Percentiles rank a stretch among this genome's conserved stretches.
Evolutionary conservation across 169 alveolate genomes (phyloP).

Genomic region (Theileria luwenshuni): DNA sequence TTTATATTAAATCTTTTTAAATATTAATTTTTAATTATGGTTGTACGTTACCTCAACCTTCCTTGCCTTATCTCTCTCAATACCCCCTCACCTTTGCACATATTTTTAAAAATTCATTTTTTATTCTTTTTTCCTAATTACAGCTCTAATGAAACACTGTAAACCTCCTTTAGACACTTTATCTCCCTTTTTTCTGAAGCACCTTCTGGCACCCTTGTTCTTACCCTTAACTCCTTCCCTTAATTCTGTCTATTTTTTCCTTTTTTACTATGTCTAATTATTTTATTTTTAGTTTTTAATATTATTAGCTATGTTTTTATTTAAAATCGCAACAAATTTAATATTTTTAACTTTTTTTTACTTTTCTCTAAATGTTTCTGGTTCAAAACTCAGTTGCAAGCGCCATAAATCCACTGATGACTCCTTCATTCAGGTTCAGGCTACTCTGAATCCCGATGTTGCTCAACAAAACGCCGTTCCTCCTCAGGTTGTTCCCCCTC

Average conservation of each 20-base stretch:
- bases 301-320: neutral
- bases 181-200: neutral
- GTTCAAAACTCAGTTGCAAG: neutral
- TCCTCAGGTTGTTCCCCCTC: neutral
- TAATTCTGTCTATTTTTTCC: neutral
- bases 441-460: neutral
- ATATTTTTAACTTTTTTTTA: neutral
- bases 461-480: neutral
- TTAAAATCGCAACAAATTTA: conserved; percentile 9
- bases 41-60: neutral
- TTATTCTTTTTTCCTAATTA: neutral
- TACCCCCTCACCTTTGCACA: neutral
- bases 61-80: neutral
- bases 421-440: conserved; percentile 10
- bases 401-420: neutral
- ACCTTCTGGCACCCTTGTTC: conserved; percentile 2
- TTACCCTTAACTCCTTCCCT: neutral
- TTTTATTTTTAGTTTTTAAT: neutral
- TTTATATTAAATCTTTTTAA: neutral
- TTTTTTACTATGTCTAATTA: neutral
- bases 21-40: neutral
- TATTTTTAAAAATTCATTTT: too few relatives aligned
- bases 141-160: neutral
- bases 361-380: conserved; percentile 9
- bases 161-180: neutral